These are phyloP conservation scores for Mercurialis annua DNA, from an alignment of 345 rosid genomes.

Conservation along the genomic window DNA sequence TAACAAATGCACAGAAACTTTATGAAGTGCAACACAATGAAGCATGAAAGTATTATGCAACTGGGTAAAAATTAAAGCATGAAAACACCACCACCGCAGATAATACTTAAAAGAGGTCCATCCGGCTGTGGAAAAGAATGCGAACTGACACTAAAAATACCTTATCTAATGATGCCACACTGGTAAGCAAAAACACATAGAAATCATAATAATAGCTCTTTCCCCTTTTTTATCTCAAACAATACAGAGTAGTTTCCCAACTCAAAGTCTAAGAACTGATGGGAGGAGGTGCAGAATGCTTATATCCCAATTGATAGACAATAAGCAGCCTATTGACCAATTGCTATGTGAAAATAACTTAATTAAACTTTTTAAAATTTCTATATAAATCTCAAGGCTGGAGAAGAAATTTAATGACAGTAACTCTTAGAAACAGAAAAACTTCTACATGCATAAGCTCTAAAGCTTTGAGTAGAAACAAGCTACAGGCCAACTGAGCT, in stretches of 20 bases:
- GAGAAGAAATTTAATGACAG: background rate
- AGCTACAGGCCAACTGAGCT: background rate
- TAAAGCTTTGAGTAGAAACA: no score
- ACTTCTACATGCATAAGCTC: background rate
- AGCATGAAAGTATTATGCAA: background rate
- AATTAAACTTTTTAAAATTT: background rate
- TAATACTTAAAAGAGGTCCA: background rate
- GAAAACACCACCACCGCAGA: no score
- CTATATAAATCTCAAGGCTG: background rate
- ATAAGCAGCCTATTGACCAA: background rate
- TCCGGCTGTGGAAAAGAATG: background rate
- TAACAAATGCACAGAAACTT: slow-evolving; percentile 14
- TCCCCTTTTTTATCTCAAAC: no score
- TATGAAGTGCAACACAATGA: background rate
- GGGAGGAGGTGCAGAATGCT: no score
- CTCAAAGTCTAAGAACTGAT: no score
- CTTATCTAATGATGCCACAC: background rate
- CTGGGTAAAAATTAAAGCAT: background rate
- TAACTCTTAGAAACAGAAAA: background rate
- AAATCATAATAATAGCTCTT: background rate
- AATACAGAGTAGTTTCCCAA: no score
- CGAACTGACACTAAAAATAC: background rate
- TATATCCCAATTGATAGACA: background rate
- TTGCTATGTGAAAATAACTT: background rate
- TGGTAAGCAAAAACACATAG: background rate